Conservation (phyloP, 139 green algal genomes). For the Tetradesmus lagerheimii region DNA sequence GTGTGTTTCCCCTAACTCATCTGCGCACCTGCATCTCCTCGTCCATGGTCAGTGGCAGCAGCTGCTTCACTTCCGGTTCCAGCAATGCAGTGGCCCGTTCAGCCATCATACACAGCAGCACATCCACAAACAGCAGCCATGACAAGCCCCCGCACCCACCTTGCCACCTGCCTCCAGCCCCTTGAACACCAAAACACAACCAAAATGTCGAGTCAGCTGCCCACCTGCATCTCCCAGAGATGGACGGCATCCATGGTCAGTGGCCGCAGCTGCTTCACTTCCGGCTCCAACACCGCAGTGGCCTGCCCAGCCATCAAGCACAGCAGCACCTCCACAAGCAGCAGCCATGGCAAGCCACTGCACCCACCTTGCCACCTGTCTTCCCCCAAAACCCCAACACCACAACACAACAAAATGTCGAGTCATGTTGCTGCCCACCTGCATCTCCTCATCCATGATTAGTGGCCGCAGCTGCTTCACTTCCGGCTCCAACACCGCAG, state of each 20-base stretch:
- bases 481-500: conserved; percentile 9
- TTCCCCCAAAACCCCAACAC: too few species aligned
- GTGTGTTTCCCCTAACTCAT: too few species aligned
- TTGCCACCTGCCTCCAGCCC: too few species aligned
- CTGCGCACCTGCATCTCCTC: conserved; percentile 40
- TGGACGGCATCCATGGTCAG: conserved; percentile 11
- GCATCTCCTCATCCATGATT: conserved; percentile 35
- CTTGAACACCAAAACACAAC: too few species aligned
- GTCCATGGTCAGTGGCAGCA: neutral
- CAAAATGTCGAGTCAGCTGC: too few species aligned
- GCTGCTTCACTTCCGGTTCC: conserved; percentile 16
- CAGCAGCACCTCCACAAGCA: too few species aligned
- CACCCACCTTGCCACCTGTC: neutral
- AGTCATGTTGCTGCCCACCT: too few species aligned
- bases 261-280: conserved; percentile 2
- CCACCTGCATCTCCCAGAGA: conserved; percentile 45
- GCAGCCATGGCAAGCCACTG: too few species aligned
- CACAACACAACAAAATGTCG: too few species aligned
- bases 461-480: conserved; percentile 26
- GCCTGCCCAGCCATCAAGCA: conserved; percentile 31
- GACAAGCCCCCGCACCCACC: too few species aligned
- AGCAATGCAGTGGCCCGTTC: conserved; percentile 10
- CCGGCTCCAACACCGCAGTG: neutral
- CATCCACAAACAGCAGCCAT: too few species aligned
- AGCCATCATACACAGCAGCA: too few species aligned